Percentiles rank a stretch among this genome's conserved stretches.
Conservation (phyloP, 441 rosid genomes). For the Arabidopsis lyrata region DNA sequence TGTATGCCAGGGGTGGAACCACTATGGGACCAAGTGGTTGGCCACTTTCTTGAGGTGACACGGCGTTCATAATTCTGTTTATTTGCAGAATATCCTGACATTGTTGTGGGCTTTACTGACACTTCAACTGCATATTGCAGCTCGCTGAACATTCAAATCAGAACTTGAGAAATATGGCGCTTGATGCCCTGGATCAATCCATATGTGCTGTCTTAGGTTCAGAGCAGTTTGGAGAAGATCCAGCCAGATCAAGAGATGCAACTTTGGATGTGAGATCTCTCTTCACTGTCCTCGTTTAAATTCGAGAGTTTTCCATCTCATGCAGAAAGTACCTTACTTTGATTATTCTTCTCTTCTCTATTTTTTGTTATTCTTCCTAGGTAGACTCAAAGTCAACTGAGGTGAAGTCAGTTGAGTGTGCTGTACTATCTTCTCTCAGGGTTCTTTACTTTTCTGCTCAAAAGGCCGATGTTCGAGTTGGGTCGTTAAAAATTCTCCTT, state of each 20-base stretch:
- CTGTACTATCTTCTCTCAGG: conserved; percentile 86
- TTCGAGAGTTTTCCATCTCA: conserved; percentile 30
- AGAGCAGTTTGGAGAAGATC: conserved; percentile 71
- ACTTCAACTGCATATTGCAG: conserved; percentile 60
- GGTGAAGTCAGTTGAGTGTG: conserved; percentile 82
- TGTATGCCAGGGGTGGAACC: conserved; percentile 82
- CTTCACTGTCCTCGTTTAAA: conserved; percentile 39
- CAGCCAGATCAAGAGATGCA: conserved; percentile 51
- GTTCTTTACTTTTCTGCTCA: conserved; percentile 85
- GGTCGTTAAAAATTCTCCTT: conserved; percentile 95
- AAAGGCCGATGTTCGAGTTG: conserved; percentile 84
- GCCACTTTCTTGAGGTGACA: conserved; percentile 93
- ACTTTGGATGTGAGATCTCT: conserved; percentile 65
- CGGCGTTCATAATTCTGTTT: conserved; percentile 36
- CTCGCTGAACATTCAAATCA: conserved; percentile 91
- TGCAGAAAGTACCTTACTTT: conserved; percentile 30
- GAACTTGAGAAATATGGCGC: conserved; percentile 83
- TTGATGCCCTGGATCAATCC: conserved; percentile 95
- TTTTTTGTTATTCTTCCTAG: conserved; percentile 51
- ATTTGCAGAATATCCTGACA: conserved; percentile 36
- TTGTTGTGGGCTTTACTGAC: conserved; percentile 47
- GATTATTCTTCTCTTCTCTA: conserved; percentile 32
- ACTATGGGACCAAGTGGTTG: conserved; percentile 93
- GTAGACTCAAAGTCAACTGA: conserved; percentile 55
- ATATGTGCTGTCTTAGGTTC: conserved; percentile 95